Conservation (phyloP, 2,329 filamentous ascomycete genomes). For the Pseudocercospora cruenta region DNA sequence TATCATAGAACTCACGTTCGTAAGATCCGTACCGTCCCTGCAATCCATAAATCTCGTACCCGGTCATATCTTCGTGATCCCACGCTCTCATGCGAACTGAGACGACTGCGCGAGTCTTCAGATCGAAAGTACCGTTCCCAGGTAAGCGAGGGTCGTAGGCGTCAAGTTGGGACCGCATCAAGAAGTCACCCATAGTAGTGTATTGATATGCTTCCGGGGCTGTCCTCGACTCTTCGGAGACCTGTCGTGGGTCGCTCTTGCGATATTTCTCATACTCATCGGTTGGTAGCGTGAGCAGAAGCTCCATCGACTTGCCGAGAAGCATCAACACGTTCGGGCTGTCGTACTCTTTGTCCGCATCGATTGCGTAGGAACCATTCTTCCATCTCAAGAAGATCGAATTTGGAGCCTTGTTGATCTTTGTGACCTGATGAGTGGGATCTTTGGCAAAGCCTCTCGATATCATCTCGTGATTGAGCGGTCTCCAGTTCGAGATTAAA, state of each 20-base stretch:
- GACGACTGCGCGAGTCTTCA: constrained; percentile 92
- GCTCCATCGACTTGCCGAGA: constrained; percentile 95
- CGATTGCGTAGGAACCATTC: constrained; percentile 88
- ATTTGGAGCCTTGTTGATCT: constrained; percentile 70
- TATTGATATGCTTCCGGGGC: constrained; percentile 84
- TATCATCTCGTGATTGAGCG: constrained; percentile 67
- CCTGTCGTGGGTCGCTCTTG: constrained; percentile 66
- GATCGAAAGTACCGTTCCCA: constrained; percentile 90
- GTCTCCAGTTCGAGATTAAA: constrained; percentile 81
- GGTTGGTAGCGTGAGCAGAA: constrained; percentile 81
- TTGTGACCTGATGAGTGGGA: constrained; percentile 70
- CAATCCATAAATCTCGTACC: constrained; percentile 80
- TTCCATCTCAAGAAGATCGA: constrained; percentile 82
- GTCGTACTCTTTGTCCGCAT: constrained; percentile 92
- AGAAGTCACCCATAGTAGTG: constrained; percentile 79
- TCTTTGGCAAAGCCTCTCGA: constrained; percentile 65
- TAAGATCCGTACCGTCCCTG: constrained; percentile 86
- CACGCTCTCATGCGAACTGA: constrained; percentile 84
- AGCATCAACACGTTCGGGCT: constrained; percentile 83
- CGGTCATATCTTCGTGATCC: constrained; percentile 72
- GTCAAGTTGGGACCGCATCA: constrained; percentile 94
- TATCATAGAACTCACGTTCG: constrained; percentile 94
- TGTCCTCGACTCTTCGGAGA: constrained; percentile 72
- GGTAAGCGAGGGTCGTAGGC: constrained; percentile 84
- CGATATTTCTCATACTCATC: constrained; percentile 86